A percentile compares a stretch with the other conserved stretches of the same genome.
Evolutionary conservation across 352 stramenopile species (phyloP).

Genomic region (Stephanocyclus meneghinianus): DNA sequence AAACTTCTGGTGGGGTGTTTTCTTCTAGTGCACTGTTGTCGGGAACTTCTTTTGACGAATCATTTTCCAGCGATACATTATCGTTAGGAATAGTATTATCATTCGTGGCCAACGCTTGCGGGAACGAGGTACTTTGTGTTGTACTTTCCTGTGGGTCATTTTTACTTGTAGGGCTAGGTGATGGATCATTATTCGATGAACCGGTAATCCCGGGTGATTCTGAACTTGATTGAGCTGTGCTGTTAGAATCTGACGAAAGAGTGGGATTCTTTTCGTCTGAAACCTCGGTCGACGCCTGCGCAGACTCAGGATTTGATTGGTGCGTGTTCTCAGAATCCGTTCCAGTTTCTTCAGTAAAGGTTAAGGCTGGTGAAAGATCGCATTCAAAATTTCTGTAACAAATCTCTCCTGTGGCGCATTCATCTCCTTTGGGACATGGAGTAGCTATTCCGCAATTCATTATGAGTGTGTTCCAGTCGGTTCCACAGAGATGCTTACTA

Average conservation of each 20-base stretch:
- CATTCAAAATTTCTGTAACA: constrained; percentile 55
- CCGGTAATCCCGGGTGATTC: too few relatives aligned
- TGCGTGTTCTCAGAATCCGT: background rate
- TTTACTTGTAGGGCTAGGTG: too few relatives aligned
- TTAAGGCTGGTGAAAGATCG: constrained; percentile 13
- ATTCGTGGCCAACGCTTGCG: background rate
- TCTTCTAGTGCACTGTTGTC: background rate
- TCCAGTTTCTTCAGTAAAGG: background rate
- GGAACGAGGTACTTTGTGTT: background rate
- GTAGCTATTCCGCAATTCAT: constrained; percentile 28
- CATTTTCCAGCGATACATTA: background rate
- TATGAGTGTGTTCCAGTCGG: constrained; percentile 34
- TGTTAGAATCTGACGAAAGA: too few relatives aligned
- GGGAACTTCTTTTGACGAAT: background rate
- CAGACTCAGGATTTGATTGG: background rate
- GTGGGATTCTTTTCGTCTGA: background rate
- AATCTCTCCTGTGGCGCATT: constrained; percentile 33
- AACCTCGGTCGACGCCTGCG: background rate
- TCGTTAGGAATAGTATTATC: background rate
- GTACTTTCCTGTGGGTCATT: too few relatives aligned
- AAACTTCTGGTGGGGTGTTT: background rate
- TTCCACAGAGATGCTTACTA: constrained; percentile 35
- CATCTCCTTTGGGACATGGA: constrained; percentile 30
- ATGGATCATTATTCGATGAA: too few relatives aligned
- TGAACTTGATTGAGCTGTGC: too few relatives aligned